Percentiles rank a stretch among this genome's conserved stretches.
Conservation (phyloP, 1,284 basidiomycete species). For the Rhodotorula sp. region DNA sequence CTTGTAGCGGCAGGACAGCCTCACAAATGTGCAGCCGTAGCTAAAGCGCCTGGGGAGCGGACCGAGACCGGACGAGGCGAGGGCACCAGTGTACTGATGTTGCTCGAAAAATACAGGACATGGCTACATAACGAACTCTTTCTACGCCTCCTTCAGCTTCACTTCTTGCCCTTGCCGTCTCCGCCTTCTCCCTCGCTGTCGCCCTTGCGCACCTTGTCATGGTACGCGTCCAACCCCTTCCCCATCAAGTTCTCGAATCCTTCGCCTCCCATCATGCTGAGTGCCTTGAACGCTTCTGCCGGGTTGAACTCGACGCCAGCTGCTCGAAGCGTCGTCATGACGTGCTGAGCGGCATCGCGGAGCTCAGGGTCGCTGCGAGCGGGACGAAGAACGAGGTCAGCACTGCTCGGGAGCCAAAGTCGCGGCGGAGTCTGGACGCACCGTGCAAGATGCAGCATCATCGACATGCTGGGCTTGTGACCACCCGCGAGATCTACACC, state of each 20-base stretch:
- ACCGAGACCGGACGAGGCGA: too few relatives aligned
- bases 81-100: too few relatives aligned
- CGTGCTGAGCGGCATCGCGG: slow-evolving; percentile 26
- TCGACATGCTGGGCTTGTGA: slow-evolving; percentile 28
- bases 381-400: not conserved
- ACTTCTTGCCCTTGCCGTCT: slow-evolving; percentile 1
- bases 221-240: slow-evolving; percentile 3
- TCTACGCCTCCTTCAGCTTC: not conserved
- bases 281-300: slow-evolving; percentile 36
- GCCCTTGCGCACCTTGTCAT: slow-evolving; percentile 15
- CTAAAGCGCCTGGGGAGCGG: too few relatives aligned
- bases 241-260: slow-evolving; percentile 15
- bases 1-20: not conserved
- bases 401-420: too few relatives aligned
- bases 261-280: slow-evolving; percentile 34
- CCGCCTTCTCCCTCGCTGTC: slow-evolving; percentile 13
- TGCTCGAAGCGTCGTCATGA: slow-evolving; percentile 21
- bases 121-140: too few relatives aligned
- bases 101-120: not conserved
- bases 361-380: slow-evolving; percentile 30
- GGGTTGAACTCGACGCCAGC: slow-evolving; percentile 38
- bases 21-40: too few relatives aligned
- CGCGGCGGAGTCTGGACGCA: not conserved
- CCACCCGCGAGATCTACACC: slow-evolving; percentile 34
- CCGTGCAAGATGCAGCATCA: slow-evolving; percentile 36